Base-by-base conservation (phyloP, 257 asterid genomes). In the Solanum gandarillasii region DNA sequence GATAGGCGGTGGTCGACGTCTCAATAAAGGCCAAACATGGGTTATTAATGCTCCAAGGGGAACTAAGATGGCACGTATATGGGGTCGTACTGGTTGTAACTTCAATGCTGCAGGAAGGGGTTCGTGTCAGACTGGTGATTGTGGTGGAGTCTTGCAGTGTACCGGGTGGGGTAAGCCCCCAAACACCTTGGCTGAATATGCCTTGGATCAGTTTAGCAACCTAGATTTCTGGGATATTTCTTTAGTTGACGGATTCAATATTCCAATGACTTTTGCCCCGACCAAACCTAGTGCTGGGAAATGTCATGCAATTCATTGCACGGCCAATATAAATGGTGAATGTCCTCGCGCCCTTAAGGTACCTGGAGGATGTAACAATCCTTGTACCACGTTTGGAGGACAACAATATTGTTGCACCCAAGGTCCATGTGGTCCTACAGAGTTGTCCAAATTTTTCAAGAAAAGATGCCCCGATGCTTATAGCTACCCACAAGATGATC, bases 331-430 rank as follows among this genome's bases (percentile, higher is more conserved):
- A 5, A 87, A 39, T 21, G 94, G 92, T 0, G 87, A 93, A 89
- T 96, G 99, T 87, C 98, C 98, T 0, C 27, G 11, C 10, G 62
- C 23, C 52, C 93, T 96, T 48, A 88, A 39, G 43, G 89, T 92
- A 12, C 88, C 93, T 20, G 99, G 98, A 0, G 98, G 99, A 1
- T 96, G 99, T 75, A 89, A 96, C 7, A 94, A 96, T 70, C 96
- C 98, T 0, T 95, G 98, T 79, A 94, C 98, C 36, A 98, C 95
- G 20, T 91, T 71, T 60, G 90, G 92, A 85, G 93, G 95, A 75
- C 83, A 92, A 86, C 27, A 93, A 90, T 95, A 93, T 36, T 96
- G 99, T 83, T 94, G 98, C 90, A 94, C 91, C 70, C 86, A 90
- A 1, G 94, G 97, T 18, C 65, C 41, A 18, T 96, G 99, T 89